Conservation (phyloP, 176 grass and related monocot species). For the Zoysia japonica region DNA sequence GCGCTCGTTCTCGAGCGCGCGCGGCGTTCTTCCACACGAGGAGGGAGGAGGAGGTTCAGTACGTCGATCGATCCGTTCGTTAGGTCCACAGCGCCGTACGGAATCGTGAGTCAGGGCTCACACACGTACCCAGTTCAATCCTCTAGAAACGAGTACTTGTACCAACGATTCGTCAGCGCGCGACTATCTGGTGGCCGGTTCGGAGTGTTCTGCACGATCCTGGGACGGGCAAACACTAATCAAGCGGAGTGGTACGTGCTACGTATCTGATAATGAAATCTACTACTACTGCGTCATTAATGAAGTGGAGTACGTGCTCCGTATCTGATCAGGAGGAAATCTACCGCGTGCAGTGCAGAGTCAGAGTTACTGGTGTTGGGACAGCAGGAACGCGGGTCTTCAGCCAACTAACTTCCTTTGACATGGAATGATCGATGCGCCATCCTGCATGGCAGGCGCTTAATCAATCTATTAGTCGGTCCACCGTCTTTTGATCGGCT, state of each 20-base stretch:
- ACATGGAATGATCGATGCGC: neutral
- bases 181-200: neutral
- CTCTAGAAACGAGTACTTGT: conserved; percentile 9
- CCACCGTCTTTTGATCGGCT: neutral
- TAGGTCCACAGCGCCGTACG: neutral
- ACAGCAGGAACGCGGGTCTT: neutral
- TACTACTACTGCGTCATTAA: neutral
- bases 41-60: neutral
- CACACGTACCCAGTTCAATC: neutral
- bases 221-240: neutral
- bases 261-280: neutral
- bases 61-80: neutral
- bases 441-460: no score
- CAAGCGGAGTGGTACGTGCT: neutral
- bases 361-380: neutral
- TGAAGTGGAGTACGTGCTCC: neutral
- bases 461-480: no score
- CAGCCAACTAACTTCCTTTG: neutral
- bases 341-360: neutral
- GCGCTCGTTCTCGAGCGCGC: neutral
- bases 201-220: neutral
- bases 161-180: neutral
- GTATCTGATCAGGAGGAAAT: neutral
- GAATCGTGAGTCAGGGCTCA: neutral
- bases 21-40: neutral